Conservation (phyloP, 257 asterid genomes). For the Cruciata laevipes region DNA sequence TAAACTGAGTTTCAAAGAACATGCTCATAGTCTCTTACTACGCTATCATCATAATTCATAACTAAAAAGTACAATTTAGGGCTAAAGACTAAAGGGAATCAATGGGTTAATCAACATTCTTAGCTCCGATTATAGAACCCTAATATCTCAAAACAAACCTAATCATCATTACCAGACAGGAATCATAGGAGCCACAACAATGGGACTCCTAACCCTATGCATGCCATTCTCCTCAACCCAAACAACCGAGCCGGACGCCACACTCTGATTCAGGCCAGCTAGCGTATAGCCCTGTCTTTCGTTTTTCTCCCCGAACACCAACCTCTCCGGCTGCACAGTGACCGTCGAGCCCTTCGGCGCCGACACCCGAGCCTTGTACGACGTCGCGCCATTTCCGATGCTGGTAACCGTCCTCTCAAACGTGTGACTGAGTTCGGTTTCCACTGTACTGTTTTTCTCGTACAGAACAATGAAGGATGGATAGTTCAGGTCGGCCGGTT, state of each 20-base stretch:
- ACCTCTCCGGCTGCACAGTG: slow-evolving; percentile 15
- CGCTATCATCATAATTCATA: too few relatives aligned
- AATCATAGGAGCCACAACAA: slow-evolving; percentile 20
- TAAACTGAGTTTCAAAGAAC: too few relatives aligned
- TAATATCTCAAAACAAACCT: too few relatives aligned
- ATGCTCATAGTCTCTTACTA: too few relatives aligned
- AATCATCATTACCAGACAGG: slow-evolving; percentile 10
- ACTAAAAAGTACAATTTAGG: too few relatives aligned
- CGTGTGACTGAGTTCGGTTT: background rate
- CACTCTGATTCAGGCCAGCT: background rate
- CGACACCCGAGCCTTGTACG: slow-evolving; percentile 14
- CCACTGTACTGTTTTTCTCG: background rate
- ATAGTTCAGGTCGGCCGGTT: slow-evolving; percentile 31
- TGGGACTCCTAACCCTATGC: slow-evolving; percentile 34
- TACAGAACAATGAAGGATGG: slow-evolving; percentile 35
- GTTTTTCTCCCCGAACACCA: slow-evolving; percentile 22
- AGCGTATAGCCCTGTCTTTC: slow-evolving; percentile 24
- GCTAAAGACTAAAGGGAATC: too few relatives aligned
- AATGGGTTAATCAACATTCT: too few relatives aligned
- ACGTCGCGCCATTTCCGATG: slow-evolving; percentile 24
- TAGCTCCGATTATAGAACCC: too few relatives aligned
- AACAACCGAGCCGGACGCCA: slow-evolving; percentile 25
- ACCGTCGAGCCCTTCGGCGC: slow-evolving; percentile 21
- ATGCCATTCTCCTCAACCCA: slow-evolving; percentile 29
- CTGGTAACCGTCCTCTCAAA: slow-evolving; percentile 32